These are phyloP conservation scores for Zygosaccharomyces bailii DNA, from an alignment of 805 yeast genomes.

Conservation along the genomic window DNA sequence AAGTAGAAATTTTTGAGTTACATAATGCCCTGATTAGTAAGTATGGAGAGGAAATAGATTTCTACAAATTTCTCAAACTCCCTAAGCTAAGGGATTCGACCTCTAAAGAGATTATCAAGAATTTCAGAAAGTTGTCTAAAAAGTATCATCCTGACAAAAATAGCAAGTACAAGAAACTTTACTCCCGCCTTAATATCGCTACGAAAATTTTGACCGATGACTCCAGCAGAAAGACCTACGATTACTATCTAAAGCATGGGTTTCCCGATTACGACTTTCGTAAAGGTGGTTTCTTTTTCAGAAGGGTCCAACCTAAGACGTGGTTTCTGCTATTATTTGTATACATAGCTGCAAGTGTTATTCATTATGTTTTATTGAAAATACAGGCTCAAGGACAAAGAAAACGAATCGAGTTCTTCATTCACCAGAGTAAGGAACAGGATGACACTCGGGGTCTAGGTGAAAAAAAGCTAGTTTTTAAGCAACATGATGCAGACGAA, in stretches of 20 bases:
- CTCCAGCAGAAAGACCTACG: slow-evolving; percentile 68
- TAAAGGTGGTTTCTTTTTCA: slow-evolving; percentile 53
- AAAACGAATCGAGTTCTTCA: slow-evolving; percentile 50
- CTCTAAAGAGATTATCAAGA: slow-evolving; percentile 54
- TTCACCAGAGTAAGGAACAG: slow-evolving; percentile 47
- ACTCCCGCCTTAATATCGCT: slow-evolving; percentile 72
- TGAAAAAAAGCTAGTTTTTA: slow-evolving; percentile 41
- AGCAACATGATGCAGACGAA: slow-evolving; percentile 43
- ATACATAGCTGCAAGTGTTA: slow-evolving; percentile 47
- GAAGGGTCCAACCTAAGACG: slow-evolving; percentile 65
- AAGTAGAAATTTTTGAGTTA: slow-evolving; percentile 75
- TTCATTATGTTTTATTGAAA: slow-evolving; percentile 56
- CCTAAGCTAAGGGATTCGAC: slow-evolving; percentile 40
- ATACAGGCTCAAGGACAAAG: slow-evolving; percentile 56
- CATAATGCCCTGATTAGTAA: slow-evolving; percentile 61
- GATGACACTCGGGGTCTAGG: slow-evolving; percentile 59
- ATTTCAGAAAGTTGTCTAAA: slow-evolving; percentile 67
- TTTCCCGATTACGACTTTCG: slow-evolving; percentile 80
- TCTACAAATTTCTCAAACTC: slow-evolving; percentile 65
- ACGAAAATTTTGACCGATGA: slow-evolving; percentile 66
- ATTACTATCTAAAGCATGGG: slow-evolving; percentile 75
- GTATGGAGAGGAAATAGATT: slow-evolving; percentile 57
- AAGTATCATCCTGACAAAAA: slow-evolving; percentile 84
- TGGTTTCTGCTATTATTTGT: slow-evolving; percentile 49
- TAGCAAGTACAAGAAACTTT: slow-evolving; percentile 46